A percentile compares a stretch with the other conserved stretches of the same genome.
Evolutionary conservation across 2,329 filamentous ascomycete genomes (phyloP).

Genomic region (Calonectria naviculata): DNA sequence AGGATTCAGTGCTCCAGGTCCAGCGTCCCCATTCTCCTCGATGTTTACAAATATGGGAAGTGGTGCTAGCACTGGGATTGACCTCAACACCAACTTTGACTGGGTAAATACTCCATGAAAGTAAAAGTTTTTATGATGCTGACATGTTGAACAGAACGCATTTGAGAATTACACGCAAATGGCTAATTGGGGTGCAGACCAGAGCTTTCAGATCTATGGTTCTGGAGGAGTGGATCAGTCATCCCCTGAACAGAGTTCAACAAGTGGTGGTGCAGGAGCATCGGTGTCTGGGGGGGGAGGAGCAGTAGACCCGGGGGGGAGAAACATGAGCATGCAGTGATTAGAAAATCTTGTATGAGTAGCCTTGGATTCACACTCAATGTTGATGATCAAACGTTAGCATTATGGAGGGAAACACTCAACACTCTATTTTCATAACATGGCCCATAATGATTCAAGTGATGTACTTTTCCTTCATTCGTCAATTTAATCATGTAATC

Average conservation of each 20-base stretch:
- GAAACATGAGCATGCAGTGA: conserved; percentile 37
- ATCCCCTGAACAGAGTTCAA: conserved; percentile 41
- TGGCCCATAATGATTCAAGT: background rate
- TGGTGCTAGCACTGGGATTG: conserved; percentile 45
- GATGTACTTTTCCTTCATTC: background rate
- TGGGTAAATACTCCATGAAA: conserved; percentile 59
- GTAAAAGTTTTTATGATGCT: background rate
- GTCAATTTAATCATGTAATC: background rate
- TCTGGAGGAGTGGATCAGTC: conserved; percentile 40
- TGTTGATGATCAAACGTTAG: conserved; percentile 23
- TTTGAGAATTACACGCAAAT: conserved; percentile 68
- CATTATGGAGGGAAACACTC: conserved; percentile 24
- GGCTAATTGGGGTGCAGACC: conserved; percentile 63
- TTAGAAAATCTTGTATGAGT: conserved; percentile 24
- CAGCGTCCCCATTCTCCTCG: conserved; percentile 60
- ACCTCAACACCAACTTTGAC: conserved; percentile 65
- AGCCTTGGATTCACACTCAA: conserved; percentile 21
- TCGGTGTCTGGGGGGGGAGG: conserved; percentile 14
- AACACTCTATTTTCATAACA: conserved; percentile 15
- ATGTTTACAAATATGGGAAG: conserved; percentile 61
- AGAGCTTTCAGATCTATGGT: conserved; percentile 63
- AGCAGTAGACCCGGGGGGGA: conserved; percentile 9
- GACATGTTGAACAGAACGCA: conserved; percentile 54
- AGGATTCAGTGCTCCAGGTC: conserved; percentile 39
- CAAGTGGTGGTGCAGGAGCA: conserved; percentile 32